Base-by-base conservation (phyloP, 768 basidiomycete species). In the Kwoniella europaea region DNA sequence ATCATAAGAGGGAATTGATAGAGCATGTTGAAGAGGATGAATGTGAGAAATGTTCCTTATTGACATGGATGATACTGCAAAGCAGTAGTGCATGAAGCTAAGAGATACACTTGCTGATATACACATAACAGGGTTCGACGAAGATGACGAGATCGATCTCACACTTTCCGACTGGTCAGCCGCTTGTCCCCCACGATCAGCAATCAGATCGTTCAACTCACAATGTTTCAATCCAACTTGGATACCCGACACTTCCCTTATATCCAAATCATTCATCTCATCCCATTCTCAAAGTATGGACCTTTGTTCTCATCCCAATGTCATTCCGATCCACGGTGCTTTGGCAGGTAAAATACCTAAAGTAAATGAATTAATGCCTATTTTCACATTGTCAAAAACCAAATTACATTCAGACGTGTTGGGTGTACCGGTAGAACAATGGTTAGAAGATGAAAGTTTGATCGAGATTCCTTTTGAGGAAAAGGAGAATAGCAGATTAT, bases 391-490 rank as follows among this genome's bases (percentile, higher is more conserved):
- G 10, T 69, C 70, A 7, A 76, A 72, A 68, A 72, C 75, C 12
- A 27, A 42, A 6, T 53, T 74, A 5, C 68, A 76, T 43, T 57
- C 73, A 15, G 75, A 76, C 54, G 53, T 76, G 16, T 60, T 76
- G 15, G 71, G 67, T 52, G 75, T 76, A 10, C 73, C 75, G 1
- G 56, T 63, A 10, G 75, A 74, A 52, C 73, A 74, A 35, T 76
- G 73, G 72, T n/a, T 35, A 3, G 43, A 67, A 10, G 58, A 72
- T 15, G n/a, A 16, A 18, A 20, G 16, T 50, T 46, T 74, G 3
- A 68, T 71, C 1, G 67, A 75, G 12, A 60, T 80, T 3, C 74
- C 79, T 4, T 84, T 80, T 77, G 72, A 70, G 13, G 71, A 79
- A 44, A 79, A 79, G 61, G 71, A 66, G 24, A 57, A 74, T 18